phyloP scores from a whole-genome alignment of 2,329 filamentous ascomycete species.

The Orbilia javanica region DNA sequence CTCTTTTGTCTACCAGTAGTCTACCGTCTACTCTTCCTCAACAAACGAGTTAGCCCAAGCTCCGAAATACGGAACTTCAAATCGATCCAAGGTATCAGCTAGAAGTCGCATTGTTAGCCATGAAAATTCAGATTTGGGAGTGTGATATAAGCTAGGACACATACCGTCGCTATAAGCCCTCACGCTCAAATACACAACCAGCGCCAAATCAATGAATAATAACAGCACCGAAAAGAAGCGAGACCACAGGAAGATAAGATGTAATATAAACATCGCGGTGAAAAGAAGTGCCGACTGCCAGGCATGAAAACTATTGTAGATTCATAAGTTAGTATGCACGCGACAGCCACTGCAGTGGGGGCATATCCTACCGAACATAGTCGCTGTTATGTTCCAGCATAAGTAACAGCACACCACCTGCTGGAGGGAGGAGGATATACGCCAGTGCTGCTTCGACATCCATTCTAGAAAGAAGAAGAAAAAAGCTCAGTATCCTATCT shows the following conservation, averaged over 20 bases:
- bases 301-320: slow-evolving; percentile 81
- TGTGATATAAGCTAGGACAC: slow-evolving; percentile 70
- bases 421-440: slow-evolving; percentile 85
- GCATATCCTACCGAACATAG: slow-evolving; percentile 80
- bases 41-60: slow-evolving; percentile 86
- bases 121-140: neutral
- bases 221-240: slow-evolving; percentile 85
- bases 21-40: slow-evolving; percentile 77
- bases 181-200: slow-evolving; percentile 81
- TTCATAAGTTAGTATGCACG: neutral
- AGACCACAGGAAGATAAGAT: slow-evolving; percentile 89
- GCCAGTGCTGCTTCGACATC: slow-evolving; percentile 92
- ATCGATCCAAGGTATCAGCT: slow-evolving; percentile 77
- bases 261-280: slow-evolving; percentile 78
- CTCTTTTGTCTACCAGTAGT: neutral
- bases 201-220: slow-evolving; percentile 78
- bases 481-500: neutral
- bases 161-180: slow-evolving; percentile 85
- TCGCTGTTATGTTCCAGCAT: slow-evolving; percentile 94
- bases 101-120: slow-evolving; percentile 34
- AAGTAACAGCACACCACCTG: slow-evolving; percentile 85
- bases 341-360: neutral
- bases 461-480: slow-evolving; percentile 66
- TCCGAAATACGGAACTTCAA: slow-evolving; percentile 89
- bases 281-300: slow-evolving; percentile 93